Percentiles rank a stretch among this genome's conserved stretches.
phyloP scores from a whole-genome alignment of 192 early-diverging fungal species.

The Entomortierella chlamydospora region DNA sequence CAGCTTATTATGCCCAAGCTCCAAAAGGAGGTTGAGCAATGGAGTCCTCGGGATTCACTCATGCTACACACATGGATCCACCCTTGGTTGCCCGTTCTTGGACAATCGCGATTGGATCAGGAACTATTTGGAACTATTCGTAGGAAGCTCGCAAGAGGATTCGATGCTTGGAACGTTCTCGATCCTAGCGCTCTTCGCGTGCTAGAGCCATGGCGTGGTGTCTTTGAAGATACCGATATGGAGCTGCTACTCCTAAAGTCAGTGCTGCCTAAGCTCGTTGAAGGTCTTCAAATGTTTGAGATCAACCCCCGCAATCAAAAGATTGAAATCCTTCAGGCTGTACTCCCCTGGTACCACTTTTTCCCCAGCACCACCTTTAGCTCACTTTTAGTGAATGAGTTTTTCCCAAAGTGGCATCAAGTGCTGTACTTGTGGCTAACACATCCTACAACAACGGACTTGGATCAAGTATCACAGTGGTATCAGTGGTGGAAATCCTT shows the following conservation, averaged over 20 bases:
- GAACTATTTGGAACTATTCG: conserved; percentile 67
- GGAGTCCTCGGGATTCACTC: conserved; percentile 69
- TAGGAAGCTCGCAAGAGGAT: conserved; percentile 66
- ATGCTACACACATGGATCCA: conserved; percentile 83
- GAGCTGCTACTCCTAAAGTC: conserved; percentile 68
- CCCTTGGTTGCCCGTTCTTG: conserved; percentile 82
- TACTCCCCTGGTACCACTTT: conserved; percentile 72
- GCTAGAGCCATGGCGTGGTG: conserved; percentile 73
- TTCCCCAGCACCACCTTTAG: conserved; percentile 64
- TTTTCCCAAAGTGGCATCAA: conserved; percentile 84
- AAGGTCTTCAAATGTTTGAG: conserved; percentile 66
- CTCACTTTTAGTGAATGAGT: conserved; percentile 77
- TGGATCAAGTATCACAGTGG: conserved; percentile 51
- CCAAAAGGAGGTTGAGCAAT: conserved; percentile 65
- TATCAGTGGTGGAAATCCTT: conserved; percentile 68
- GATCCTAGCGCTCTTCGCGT: conserved; percentile 64
- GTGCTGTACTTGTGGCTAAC: conserved; percentile 79
- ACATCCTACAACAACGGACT: conserved; percentile 40
- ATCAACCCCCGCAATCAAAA: conserved; percentile 83
- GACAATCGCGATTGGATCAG: conserved; percentile 58
- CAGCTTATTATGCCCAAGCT: conserved; percentile 89
- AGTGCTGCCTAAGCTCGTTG: conserved; percentile 78
- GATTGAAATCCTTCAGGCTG: conserved; percentile 69
- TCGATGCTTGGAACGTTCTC: conserved; percentile 75
- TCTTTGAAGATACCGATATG: conserved; percentile 68